Evolutionary conservation across 345 rosid species (phyloP).

Genomic region (Euphorbia peplus): DNA sequence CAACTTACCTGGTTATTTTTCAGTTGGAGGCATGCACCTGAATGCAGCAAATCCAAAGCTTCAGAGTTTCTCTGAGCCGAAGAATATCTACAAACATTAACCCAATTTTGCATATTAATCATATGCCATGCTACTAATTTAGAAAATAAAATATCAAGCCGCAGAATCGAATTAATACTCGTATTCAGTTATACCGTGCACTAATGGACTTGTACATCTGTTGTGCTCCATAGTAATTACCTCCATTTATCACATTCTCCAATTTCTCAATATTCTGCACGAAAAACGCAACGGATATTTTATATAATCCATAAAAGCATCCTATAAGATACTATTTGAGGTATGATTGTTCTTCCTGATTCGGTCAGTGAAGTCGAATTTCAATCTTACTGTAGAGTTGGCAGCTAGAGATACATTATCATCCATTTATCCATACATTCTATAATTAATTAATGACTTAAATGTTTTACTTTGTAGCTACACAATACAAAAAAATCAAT

Average conservation of each 20-base stretch:
- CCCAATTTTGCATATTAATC: background rate
- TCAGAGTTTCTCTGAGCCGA: slow-evolving; percentile 73
- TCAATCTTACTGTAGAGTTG: background rate
- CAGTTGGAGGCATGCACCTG: slow-evolving; percentile 87
- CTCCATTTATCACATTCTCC: slow-evolving; percentile 63
- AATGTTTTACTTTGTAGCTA: background rate
- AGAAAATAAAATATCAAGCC: background rate
- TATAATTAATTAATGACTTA: background rate
- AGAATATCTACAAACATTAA: slow-evolving; percentile 44
- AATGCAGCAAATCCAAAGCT: slow-evolving; percentile 73
- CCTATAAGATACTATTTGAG: no score
- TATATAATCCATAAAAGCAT: background rate
- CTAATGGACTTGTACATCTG: slow-evolving; percentile 95
- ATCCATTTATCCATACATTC: background rate
- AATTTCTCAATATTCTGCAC: slow-evolving; percentile 77
- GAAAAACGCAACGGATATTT: background rate
- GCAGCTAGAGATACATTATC: background rate
- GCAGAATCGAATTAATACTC: background rate
- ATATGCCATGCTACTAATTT: background rate
- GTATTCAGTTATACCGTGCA: slow-evolving; percentile 52
- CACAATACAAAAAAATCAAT: background rate
- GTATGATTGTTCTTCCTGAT: background rate
- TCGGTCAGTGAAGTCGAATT: background rate
- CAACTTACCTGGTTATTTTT: slow-evolving; percentile 57
- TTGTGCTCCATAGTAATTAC: slow-evolving; percentile 90